phyloP scores from a whole-genome alignment of 2,329 filamentous ascomycete genomes.

The Colletotrichum incanum region DNA sequence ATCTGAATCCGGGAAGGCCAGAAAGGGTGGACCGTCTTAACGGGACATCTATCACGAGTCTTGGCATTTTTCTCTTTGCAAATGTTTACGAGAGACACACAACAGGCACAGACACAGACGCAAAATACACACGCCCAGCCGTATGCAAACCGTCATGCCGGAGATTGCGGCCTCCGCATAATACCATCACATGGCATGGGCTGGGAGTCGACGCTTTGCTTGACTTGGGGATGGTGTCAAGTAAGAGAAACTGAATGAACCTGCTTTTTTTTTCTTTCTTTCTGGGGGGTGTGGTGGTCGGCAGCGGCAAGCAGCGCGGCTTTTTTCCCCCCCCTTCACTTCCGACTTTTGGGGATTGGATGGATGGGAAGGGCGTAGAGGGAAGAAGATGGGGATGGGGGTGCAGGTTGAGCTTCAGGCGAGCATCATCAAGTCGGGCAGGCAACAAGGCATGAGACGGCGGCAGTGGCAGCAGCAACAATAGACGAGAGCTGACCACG shows the following conservation, averaged over 20 bases:
- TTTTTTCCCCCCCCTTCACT: background rate
- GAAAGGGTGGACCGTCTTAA: conserved; percentile 18
- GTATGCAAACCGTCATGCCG: conserved; percentile 15
- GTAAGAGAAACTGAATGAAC: conserved; percentile 19
- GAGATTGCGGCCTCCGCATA: conserved; percentile 40
- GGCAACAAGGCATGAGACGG: conserved; percentile 14
- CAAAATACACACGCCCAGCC: conserved; percentile 2
- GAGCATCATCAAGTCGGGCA: background rate
- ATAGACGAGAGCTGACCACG: background rate
- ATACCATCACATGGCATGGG: conserved; percentile 36
- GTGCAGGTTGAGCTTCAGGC: conserved; percentile 9
- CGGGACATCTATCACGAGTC: conserved; percentile 23
- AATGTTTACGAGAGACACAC: conserved; percentile 22
- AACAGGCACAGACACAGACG: background rate
- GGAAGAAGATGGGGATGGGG: conserved; percentile 12
- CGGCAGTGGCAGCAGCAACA: background rate
- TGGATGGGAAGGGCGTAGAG: conserved; percentile 13
- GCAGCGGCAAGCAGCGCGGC: conserved; percentile 21
- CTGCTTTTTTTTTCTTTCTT: background rate
- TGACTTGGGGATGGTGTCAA: conserved; percentile 28
- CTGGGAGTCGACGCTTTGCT: conserved; percentile 36
- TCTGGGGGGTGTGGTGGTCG: background rate
- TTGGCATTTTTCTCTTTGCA: conserved; percentile 27
- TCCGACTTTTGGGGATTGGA: background rate
- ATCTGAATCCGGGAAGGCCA: background rate